A percentile compares a stretch with the other conserved stretches of the same genome.
Conservation (phyloP, 2,329 filamentous ascomycete species). For the Epichloe festucae region DNA sequence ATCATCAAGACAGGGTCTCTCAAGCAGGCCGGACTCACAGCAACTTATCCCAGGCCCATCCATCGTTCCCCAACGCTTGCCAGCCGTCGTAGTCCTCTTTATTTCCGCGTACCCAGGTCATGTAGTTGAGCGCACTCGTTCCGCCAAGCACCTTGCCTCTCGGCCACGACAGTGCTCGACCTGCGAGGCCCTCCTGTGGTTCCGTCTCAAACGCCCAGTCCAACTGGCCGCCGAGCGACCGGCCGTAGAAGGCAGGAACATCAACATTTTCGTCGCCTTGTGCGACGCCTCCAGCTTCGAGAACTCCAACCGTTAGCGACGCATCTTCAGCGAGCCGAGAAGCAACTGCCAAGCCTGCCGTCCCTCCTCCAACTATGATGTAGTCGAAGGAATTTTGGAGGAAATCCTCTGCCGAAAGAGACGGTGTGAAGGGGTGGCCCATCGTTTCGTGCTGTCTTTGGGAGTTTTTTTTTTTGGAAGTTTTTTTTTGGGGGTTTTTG, state of each 20-base stretch:
- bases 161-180: constrained; percentile 27
- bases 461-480: neutral
- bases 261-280: constrained; percentile 21
- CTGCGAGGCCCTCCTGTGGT: constrained; percentile 23
- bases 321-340: constrained; percentile 29
- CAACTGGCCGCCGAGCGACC: constrained; percentile 20
- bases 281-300: constrained; percentile 20
- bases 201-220: constrained; percentile 31
- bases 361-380: constrained; percentile 40
- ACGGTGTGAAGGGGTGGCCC: neutral
- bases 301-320: constrained; percentile 17
- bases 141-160: constrained; percentile 46
- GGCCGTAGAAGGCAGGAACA: constrained; percentile 24
- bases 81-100: constrained; percentile 41
- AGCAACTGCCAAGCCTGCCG: constrained; percentile 38
- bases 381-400: constrained; percentile 16
- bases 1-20: no score
- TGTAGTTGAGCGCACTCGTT: constrained; percentile 46
- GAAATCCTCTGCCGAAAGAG: constrained; percentile 12
- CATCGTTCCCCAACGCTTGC: constrained; percentile 42
- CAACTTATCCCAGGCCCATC: constrained; percentile 41
- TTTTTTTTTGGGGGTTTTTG: no score
- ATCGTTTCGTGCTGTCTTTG: neutral
- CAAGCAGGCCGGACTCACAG: constrained; percentile 15
- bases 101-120: constrained; percentile 38